These are phyloP conservation scores for Vitis rupestris DNA, from an alignment of 164 flowering plant genomes.

Conservation along the genomic window DNA sequence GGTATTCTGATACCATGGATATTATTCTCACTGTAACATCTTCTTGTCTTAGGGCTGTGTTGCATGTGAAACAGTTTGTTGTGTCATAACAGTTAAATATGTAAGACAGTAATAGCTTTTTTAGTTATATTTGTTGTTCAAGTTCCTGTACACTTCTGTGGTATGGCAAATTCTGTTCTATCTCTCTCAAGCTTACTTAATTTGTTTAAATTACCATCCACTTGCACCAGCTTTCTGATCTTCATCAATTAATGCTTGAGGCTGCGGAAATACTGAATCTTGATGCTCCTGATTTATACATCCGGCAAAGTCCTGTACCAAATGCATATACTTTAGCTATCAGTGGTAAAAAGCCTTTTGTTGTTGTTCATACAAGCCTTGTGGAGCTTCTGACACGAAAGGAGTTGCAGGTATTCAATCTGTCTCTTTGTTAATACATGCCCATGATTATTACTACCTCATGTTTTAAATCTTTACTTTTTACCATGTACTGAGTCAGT, in stretches of 20 bases:
- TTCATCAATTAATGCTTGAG: conserved; percentile 72
- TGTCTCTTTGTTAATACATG: conserved; percentile 7
- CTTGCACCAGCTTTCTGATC: conserved; percentile 69
- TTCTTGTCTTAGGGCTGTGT: too few relatives aligned
- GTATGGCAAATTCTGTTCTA: not conserved
- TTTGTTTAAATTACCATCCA: not conserved
- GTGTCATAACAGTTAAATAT: too few relatives aligned
- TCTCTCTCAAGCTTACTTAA: not conserved
- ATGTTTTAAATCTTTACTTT: not conserved
- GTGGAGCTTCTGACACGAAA: conserved; percentile 87
- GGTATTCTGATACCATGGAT: too few relatives aligned
- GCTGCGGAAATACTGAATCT: conserved; percentile 69
- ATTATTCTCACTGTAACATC: too few relatives aligned
- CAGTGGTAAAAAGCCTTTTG: conserved; percentile 90
- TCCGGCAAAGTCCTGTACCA: conserved; percentile 94
- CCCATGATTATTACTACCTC: conserved; percentile 5
- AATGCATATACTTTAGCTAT: conserved; percentile 94
- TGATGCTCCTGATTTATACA: conserved; percentile 85
- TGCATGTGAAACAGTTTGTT: too few relatives aligned
- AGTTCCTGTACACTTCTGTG: too few relatives aligned
- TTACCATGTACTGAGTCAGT: too few relatives aligned
- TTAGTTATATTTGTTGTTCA: too few relatives aligned
- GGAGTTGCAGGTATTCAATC: conserved; percentile 74
- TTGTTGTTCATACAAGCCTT: conserved; percentile 92
- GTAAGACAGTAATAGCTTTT: too few relatives aligned